Evolutionary conservation across 176 grass and related monocot genomes (phyloP).

Genomic region (Alopecurus myosuroides): DNA sequence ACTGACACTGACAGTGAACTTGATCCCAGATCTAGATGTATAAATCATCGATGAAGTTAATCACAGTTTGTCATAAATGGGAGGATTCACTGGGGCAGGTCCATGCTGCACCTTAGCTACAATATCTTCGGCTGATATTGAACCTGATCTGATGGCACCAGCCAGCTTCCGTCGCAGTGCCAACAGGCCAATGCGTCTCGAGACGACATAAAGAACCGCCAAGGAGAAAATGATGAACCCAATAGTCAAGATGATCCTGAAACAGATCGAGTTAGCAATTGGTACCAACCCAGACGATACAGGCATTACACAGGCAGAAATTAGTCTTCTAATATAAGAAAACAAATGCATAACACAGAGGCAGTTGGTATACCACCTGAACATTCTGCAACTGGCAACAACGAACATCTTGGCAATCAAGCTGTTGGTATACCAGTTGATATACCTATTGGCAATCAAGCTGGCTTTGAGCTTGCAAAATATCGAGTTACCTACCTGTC

Average conservation of each 20-base stretch:
- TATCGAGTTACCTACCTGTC: conserved; percentile 42
- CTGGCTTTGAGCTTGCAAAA: not conserved
- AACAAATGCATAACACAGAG: not conserved
- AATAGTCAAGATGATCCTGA: conserved; percentile 52
- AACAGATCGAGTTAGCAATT: conserved; percentile 17
- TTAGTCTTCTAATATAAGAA: not conserved
- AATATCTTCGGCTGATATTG: conserved; percentile 38
- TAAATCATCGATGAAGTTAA: not conserved
- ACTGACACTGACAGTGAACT: not conserved
- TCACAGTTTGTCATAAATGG: conserved; percentile 59
- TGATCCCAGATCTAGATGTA: not conserved
- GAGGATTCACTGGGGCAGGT: conserved; percentile 16
- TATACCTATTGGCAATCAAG: not conserved
- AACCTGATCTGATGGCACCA: conserved; percentile 66
- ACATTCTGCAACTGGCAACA: not conserved
- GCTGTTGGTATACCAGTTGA: no score
- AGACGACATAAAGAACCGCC: conserved; percentile 55
- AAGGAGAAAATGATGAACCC: conserved; percentile 66
- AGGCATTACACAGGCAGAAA: not conserved
- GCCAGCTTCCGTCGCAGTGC: conserved; percentile 66
- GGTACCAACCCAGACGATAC: not conserved
- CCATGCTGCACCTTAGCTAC: conserved; percentile 23
- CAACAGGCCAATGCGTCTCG: conserved; percentile 53
- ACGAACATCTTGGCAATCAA: not conserved
- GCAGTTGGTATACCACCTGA: not conserved